Percentiles rank a stretch among this genome's conserved stretches.
phyloP scores from a whole-genome alignment of 495 filamentous ascomycete genomes.

The Aspergillus haitiensis region DNA sequence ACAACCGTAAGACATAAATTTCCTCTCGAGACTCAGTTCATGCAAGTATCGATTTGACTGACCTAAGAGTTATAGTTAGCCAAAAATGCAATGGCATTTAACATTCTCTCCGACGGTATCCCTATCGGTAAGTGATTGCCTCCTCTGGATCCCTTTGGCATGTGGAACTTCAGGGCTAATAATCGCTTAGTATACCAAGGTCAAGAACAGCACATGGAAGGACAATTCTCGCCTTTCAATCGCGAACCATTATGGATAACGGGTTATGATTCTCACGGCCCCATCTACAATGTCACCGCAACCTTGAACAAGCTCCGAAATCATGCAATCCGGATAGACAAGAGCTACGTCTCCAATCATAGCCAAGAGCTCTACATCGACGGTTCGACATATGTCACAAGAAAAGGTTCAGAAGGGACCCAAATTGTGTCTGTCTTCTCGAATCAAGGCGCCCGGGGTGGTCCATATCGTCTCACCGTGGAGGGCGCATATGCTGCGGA shows the following conservation, averaged over 20 bases:
- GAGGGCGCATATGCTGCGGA: conserved; percentile 33
- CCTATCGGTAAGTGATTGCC: conserved; percentile 35
- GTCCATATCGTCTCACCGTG: conserved; percentile 45
- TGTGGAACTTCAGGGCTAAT: neutral
- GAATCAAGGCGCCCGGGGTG: conserved; percentile 51
- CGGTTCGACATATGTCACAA: conserved; percentile 52
- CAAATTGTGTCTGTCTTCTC: conserved; percentile 57
- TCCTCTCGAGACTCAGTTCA: neutral
- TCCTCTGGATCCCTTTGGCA: neutral
- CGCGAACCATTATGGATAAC: conserved; percentile 68
- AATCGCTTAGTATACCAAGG: conserved; percentile 50
- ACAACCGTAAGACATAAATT: conserved; percentile 1
- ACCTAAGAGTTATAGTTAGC: conserved; percentile 39
- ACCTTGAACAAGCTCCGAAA: conserved; percentile 59
- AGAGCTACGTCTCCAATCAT: conserved; percentile 49
- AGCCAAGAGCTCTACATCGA: conserved; percentile 52
- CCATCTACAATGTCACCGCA: conserved; percentile 58
- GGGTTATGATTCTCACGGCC: conserved; percentile 52
- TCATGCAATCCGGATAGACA: conserved; percentile 51
- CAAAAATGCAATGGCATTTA: conserved; percentile 65
- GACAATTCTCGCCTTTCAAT: conserved; percentile 57
- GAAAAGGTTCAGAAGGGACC: conserved; percentile 53
- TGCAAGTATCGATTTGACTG: neutral
- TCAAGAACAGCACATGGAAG: conserved; percentile 65
- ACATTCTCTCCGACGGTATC: conserved; percentile 63